Evolutionary conservation across 768 basidiomycete species (phyloP), one percentile per base, ranked within the genome.

Genomic region (Suillus decipiens): DNA sequence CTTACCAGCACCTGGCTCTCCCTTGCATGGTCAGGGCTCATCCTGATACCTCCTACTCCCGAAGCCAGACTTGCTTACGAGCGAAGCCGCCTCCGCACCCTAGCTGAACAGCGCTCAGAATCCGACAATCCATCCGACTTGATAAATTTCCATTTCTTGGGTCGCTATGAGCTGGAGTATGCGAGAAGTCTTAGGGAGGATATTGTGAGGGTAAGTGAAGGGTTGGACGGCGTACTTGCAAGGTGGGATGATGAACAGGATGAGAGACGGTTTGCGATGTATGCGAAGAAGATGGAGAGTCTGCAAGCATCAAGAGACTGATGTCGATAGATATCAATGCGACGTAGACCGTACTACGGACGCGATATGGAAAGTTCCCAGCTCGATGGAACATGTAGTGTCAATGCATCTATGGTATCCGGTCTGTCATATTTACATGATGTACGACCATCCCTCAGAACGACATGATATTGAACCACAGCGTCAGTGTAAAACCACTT

Each of bases 1-100:
- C 72, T 85, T 53, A 74, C 74, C n/a, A 82, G 80, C 69, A 81
- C 80, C 3, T 84, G 80, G 80, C 75, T 85, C 45, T 68, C 81
- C 1, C 70, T 82, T 24, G 76, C 77, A 2, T 84, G 81, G 81
- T 61, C 64, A 2, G 66, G 72, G 2, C 62, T 68, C 34, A 66
- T 78, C 15, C 15, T 64, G 2, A 76, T 81, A 62, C 81, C 82
- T 0, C 57, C 68, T 24, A 76, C 78, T 1, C 10, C 67, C 2
- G 72, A 74, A 36, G 75, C 63, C 0, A 71, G 78, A 3, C 73
- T 83, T 10, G 69, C 22, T 5, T 81, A 77, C 45, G 82, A 84
- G 66, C 68, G 56, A 4, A 71, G 73, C 19, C 72, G 81, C 5
- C 68, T 84, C 24, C 59, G 65, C 0, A 57, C 57, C 0, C 68